Evolutionary conservation across 495 filamentous ascomycete genomes (phyloP), one percentile per base, ranked within the genome.

Genomic region (Penicillium coffeae): DNA sequence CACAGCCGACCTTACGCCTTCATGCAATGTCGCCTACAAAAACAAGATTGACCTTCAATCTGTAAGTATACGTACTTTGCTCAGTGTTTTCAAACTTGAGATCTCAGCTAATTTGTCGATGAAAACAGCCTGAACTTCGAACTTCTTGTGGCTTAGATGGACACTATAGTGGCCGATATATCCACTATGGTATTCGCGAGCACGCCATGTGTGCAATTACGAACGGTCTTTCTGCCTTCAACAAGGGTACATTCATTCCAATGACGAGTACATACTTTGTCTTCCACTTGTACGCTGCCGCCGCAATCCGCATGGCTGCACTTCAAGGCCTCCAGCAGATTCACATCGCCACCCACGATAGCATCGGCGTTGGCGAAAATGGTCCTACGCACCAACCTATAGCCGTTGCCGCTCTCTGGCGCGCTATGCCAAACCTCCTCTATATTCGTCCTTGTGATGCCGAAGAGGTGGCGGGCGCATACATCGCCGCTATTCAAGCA

Each of bases 371-470:
- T 40, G 81, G 80, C 21, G 76, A 84, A 55, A 76, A 84, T 49
- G 81, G 79, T 1, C 81, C 77, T 0, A 84, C 80, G 1, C 79
- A 84, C 53, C 80, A 84, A 47, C 80, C 80, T 2, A 74, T 84
- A 46, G 80, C 76, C 34, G 65, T 83, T 3, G 75, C 75, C 16
- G 63, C 76, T 0, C 55, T 82, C 15, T 84, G 78, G 55, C 74
- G 80, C 3, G 75, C 78, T 7, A 83, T 83, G 80, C 80, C 78
- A 1, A 81, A 82, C 48, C 51, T 83, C 2, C 63, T 78, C n/a
- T 79, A 79, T 58, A 77, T 82, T 43, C 73, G 79, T 1, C 79
- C 78, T 0, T 66, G 70, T 18, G 79, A 84, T 47, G 71, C 68
- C 42, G 78, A 84, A 49, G 80, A 84, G 48, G 70, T 69, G 1